Evolutionary conservation across 352 stramenopile genomes (phyloP).

Genomic region (Globisporangium lucens): DNA sequence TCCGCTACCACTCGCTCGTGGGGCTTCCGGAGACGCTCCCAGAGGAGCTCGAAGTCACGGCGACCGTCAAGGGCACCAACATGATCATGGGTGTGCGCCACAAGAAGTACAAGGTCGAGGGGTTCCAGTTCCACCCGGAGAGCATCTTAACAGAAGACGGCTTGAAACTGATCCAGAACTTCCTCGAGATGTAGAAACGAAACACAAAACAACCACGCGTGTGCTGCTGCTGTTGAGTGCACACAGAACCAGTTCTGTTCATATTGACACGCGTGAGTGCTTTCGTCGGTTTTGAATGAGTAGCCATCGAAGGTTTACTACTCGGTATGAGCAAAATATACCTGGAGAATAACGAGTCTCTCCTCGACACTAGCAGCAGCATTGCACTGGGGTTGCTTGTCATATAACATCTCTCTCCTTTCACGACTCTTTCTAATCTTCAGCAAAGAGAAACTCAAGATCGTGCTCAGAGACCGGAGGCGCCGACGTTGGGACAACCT

Average conservation of each 20-base stretch:
- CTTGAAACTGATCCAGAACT: constrained; percentile 84
- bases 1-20: constrained; percentile 88
- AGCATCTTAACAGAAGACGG: constrained; percentile 85
- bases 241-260: constrained; percentile 1
- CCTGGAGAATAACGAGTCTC: constrained; percentile 1
- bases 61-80: constrained; percentile 73
- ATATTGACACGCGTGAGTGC: background rate
- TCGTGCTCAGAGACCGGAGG: constrained; percentile 38
- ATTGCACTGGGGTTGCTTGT: background rate
- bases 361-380: background rate
- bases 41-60: constrained; percentile 72
- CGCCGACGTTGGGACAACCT: constrained; percentile 48
- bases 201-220: background rate
- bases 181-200: constrained; percentile 73
- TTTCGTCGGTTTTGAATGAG: constrained; percentile 2
- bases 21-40: constrained; percentile 79
- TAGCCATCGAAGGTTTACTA: background rate
- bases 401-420: background rate
- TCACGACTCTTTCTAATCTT: constrained; percentile 36
- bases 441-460: constrained; percentile 75
- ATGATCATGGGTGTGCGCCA: constrained; percentile 91
- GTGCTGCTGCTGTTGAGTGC: background rate
- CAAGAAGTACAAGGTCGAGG: constrained; percentile 84
- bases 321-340: constrained; percentile 9
- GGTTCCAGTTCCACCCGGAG: constrained; percentile 88